phyloP scores from a whole-genome alignment of 805 yeast species.

The Ogataea minuta region DNA sequence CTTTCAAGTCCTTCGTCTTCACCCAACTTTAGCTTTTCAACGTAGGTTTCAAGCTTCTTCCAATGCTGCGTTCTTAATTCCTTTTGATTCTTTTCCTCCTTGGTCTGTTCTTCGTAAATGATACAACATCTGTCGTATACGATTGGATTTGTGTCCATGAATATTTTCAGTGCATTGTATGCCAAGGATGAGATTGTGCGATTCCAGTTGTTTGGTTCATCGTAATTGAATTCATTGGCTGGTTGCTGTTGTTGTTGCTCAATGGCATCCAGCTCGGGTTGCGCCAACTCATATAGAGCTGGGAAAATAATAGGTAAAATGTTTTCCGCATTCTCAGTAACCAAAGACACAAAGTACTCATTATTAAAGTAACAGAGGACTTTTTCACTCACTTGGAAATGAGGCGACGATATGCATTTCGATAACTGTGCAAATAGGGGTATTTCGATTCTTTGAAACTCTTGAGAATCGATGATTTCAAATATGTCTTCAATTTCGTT shows the following conservation, averaged over 20 bases:
- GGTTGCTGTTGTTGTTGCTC: slow-evolving; percentile 32
- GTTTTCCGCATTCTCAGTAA: slow-evolving; percentile 89
- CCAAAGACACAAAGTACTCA: slow-evolving; percentile 85
- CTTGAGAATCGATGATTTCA: slow-evolving; percentile 92
- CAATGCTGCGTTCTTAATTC: slow-evolving; percentile 65
- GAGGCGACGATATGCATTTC: slow-evolving; percentile 90
- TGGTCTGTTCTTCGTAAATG: slow-evolving; percentile 74
- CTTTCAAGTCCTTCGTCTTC: slow-evolving; percentile 39
- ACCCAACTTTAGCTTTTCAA: slow-evolving; percentile 35
- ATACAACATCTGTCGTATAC: slow-evolving; percentile 92
- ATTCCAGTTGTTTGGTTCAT: slow-evolving; percentile 74
- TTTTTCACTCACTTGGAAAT: slow-evolving; percentile 96
- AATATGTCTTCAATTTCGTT: slow-evolving; percentile 96
- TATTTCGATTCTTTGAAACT: slow-evolving; percentile 85
- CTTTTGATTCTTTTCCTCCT: slow-evolving; percentile 66
- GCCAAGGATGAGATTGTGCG: slow-evolving; percentile 89
- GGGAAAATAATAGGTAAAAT: slow-evolving; percentile 91
- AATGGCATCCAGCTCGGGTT: slow-evolving; percentile 34
- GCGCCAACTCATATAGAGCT: slow-evolving; percentile 79
- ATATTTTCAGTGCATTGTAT: slow-evolving; percentile 83
- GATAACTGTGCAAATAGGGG: slow-evolving; percentile 93
- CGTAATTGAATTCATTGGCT: slow-evolving; percentile 37
- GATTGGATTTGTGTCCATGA: slow-evolving; percentile 89
- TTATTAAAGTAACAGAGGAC: slow-evolving; percentile 93
- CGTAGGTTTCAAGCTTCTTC: slow-evolving; percentile 65